phyloP scores from a whole-genome alignment of 345 rosid species.

The Punica granatum region DNA sequence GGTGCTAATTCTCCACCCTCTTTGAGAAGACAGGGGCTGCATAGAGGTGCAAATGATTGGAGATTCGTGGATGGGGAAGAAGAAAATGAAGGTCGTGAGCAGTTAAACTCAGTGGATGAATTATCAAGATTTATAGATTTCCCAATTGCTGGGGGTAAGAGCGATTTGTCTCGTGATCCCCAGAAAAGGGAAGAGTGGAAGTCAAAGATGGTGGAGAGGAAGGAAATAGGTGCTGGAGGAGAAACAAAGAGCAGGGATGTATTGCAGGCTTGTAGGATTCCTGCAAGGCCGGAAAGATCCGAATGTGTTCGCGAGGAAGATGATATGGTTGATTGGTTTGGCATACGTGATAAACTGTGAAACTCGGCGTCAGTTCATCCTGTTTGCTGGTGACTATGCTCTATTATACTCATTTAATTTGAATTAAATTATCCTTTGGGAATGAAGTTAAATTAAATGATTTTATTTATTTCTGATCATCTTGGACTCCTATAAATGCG shows the following conservation, averaged over 20 bases:
- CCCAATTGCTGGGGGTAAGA: conserved; percentile 54
- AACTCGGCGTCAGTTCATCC: background rate
- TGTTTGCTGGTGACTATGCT: no score
- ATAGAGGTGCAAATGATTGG: conserved; percentile 29
- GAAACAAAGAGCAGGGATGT: conserved; percentile 18
- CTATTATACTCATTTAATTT: no score
- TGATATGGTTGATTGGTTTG: conserved; percentile 73
- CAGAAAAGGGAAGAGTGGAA: conserved; percentile 44
- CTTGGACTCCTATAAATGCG: no score
- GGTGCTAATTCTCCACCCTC: background rate
- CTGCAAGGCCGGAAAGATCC: conserved; percentile 21
- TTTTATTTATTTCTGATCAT: no score
- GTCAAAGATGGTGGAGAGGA: conserved; percentile 36
- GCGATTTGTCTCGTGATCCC: conserved; percentile 32
- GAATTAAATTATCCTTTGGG: no score
- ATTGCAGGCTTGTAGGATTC: conserved; percentile 12
- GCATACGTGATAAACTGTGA: background rate
- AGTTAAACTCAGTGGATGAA: conserved; percentile 11
- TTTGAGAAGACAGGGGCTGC: conserved; percentile 9
- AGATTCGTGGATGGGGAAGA: conserved; percentile 46
- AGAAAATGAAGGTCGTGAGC: conserved; percentile 16
- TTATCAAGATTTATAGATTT: conserved; percentile 35
- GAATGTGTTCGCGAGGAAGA: conserved; percentile 48
- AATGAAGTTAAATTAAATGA: no score
- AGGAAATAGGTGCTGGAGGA: conserved; percentile 13